These are phyloP conservation scores for Ceratobasidium sp. DNA, from an alignment of 1,284 basidiomycete species.

Conservation along the genomic window DNA sequence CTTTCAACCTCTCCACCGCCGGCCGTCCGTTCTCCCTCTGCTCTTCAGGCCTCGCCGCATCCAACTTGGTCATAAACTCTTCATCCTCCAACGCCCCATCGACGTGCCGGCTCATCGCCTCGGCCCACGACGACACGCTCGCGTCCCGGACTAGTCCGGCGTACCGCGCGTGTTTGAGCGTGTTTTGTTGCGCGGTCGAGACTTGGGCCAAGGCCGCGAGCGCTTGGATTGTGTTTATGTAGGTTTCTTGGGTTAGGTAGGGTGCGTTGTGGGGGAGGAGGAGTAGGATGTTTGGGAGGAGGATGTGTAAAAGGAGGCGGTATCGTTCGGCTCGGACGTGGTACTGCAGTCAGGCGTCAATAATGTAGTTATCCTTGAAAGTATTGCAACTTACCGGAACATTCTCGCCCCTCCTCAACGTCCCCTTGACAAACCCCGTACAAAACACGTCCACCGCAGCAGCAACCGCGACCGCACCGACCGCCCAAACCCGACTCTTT, in stretches of 20 bases:
- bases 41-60: slow-evolving; percentile 18
- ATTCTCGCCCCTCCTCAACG: not conserved
- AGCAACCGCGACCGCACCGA: not conserved
- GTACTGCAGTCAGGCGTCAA: slow-evolving; percentile 14
- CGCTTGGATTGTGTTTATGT: slow-evolving; percentile 35
- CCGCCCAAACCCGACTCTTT: slow-evolving; percentile 31
- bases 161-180: slow-evolving; percentile 39
- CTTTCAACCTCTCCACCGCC: slow-evolving; percentile 38
- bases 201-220: slow-evolving; percentile 15
- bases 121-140: slow-evolving; percentile 32
- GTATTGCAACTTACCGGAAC: slow-evolving; percentile 5
- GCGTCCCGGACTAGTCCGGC: slow-evolving; percentile 35
- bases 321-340: slow-evolving; percentile 19
- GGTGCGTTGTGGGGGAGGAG: slow-evolving; percentile 28
- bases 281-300: slow-evolving; percentile 16
- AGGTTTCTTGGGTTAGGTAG: slow-evolving; percentile 43
- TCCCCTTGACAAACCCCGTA: slow-evolving; percentile 31
- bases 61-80: slow-evolving; percentile 29
- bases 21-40: slow-evolving; percentile 1
- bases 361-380: not conserved
- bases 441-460: slow-evolving; percentile 30
- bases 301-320: slow-evolving; percentile 29
- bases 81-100: slow-evolving; percentile 34
- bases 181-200: slow-evolving; percentile 33
- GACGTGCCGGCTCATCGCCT: slow-evolving; percentile 13